Percentiles rank a stretch among this genome's conserved stretches.
These are phyloP conservation scores for Aspergillus carlsbadensis DNA, from an alignment of 495 filamentous ascomycete species.

Conservation along the genomic window DNA sequence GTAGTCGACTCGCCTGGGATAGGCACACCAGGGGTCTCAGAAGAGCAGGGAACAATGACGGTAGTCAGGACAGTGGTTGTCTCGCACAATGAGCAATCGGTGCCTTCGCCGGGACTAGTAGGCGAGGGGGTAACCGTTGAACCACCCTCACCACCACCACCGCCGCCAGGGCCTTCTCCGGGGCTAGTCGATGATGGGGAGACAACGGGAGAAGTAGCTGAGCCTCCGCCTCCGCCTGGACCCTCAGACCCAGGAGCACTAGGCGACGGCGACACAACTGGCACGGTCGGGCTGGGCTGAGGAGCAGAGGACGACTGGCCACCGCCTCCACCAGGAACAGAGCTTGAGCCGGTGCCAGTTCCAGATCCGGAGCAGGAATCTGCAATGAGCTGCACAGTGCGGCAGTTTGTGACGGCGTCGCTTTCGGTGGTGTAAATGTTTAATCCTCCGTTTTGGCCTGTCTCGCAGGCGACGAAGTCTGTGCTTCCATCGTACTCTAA, in stretches of 20 bases:
- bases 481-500: constrained; percentile 43
- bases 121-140: not conserved
- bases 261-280: constrained; percentile 7
- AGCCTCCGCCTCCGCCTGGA: not conserved
- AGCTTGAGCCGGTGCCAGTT: constrained; percentile 14
- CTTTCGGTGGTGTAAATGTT: constrained; percentile 54
- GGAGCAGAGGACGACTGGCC: not conserved
- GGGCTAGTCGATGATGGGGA: not conserved
- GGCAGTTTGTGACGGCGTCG: constrained; percentile 44
- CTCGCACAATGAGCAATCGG: not conserved
- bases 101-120: not conserved
- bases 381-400: constrained; percentile 45
- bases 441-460: constrained; percentile 44
- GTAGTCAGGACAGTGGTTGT: constrained; percentile 11
- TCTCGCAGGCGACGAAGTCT: constrained; percentile 54
- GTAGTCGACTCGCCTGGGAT: constrained; percentile 7
- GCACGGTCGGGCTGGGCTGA: not conserved
- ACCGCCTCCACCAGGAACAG: not conserved
- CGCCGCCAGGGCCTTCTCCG: not conserved
- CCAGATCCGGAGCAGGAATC: constrained; percentile 44
- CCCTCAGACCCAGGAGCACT: constrained; percentile 15
- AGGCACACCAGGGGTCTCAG: constrained; percentile 12
- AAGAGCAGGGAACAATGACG: not conserved
- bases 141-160: not conserved
- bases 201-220: not conserved